Conservation (phyloP, 805 yeast genomes). For the Barnettozyma sp. region DNA sequence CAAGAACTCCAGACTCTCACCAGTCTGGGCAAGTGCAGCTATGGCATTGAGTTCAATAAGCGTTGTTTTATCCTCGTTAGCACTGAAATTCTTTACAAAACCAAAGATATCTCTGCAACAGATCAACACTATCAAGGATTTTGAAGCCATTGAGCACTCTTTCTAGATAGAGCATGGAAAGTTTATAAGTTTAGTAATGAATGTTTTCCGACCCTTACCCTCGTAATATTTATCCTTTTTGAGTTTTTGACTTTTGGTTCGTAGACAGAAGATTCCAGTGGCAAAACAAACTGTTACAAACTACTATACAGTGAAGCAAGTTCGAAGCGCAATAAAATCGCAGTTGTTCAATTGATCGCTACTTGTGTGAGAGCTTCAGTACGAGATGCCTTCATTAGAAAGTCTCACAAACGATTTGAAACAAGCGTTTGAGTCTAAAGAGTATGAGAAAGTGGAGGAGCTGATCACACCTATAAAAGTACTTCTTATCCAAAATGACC, state of each 20-base stretch:
- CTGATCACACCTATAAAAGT: slow-evolving; percentile 68
- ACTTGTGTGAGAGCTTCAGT: too few species aligned
- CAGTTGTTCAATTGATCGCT: too few species aligned
- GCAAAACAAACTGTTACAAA: too few species aligned
- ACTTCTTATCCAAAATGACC: slow-evolving; percentile 67
- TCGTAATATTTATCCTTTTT: neutral
- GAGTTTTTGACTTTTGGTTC: neutral
- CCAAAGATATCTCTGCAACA: slow-evolving; percentile 15
- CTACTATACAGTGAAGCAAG: too few species aligned
- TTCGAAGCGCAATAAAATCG: too few species aligned
- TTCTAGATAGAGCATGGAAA: slow-evolving; percentile 3
- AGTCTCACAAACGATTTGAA: slow-evolving; percentile 65
- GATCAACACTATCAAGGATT: slow-evolving; percentile 10
- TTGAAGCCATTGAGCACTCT: slow-evolving; percentile 11
- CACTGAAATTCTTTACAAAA: slow-evolving; percentile 42
- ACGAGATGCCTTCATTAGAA: slow-evolving; percentile 45
- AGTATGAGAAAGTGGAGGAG: slow-evolving; percentile 54
- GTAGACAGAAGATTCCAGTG: too few species aligned
- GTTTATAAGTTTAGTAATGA: too few species aligned
- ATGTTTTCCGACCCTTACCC: slow-evolving; percentile 1
- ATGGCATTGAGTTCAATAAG: slow-evolving; percentile 56
- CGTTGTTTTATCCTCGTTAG: slow-evolving; percentile 51
- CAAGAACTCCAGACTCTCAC: slow-evolving; percentile 45
- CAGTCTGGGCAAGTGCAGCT: slow-evolving; percentile 64
- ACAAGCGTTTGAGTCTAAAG: slow-evolving; percentile 50